These are phyloP conservation scores for Verticillium dahliae DNA, from an alignment of 2,329 filamentous ascomycete species.

Conservation along the genomic window DNA sequence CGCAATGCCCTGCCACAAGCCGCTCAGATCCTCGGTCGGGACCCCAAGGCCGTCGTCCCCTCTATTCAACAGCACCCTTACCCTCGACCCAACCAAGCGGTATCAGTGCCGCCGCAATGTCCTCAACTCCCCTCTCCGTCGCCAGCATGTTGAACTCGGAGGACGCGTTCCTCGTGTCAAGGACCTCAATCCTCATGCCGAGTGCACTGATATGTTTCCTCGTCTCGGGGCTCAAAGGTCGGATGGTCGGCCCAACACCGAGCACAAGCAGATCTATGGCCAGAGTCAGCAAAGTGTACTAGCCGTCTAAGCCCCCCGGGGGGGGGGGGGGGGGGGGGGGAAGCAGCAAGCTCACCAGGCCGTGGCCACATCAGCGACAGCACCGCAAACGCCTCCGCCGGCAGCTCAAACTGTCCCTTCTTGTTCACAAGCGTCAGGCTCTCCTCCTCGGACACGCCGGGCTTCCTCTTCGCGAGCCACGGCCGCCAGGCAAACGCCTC, in stretches of 20 bases:
- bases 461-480: constrained; percentile 51
- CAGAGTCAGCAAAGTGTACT: background rate
- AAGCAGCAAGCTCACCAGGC: constrained; percentile 56
- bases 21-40: too few relatives aligned
- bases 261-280: constrained; percentile 74
- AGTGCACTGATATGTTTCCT: constrained; percentile 65
- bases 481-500: constrained; percentile 88
- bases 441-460: constrained; percentile 4
- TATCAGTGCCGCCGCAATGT: constrained; percentile 82
- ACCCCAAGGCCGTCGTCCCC: background rate
- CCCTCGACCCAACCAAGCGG: constrained; percentile 76
- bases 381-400: constrained; percentile 63
- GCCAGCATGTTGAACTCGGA: constrained; percentile 92
- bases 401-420: constrained; percentile 77
- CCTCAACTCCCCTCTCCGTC: constrained; percentile 81
- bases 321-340: background rate
- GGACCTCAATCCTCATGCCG: constrained; percentile 79
- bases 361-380: constrained; percentile 79
- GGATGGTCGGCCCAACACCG: constrained; percentile 72
- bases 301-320: background rate
- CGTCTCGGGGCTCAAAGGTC: constrained; percentile 70
- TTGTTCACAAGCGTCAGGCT: constrained; percentile 53
- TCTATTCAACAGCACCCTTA: constrained; percentile 25
- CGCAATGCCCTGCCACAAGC: too few relatives aligned
- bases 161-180: constrained; percentile 90